Conservation (phyloP, 2,329 filamentous ascomycete species). For the Colletotrichum acutatum region DNA sequence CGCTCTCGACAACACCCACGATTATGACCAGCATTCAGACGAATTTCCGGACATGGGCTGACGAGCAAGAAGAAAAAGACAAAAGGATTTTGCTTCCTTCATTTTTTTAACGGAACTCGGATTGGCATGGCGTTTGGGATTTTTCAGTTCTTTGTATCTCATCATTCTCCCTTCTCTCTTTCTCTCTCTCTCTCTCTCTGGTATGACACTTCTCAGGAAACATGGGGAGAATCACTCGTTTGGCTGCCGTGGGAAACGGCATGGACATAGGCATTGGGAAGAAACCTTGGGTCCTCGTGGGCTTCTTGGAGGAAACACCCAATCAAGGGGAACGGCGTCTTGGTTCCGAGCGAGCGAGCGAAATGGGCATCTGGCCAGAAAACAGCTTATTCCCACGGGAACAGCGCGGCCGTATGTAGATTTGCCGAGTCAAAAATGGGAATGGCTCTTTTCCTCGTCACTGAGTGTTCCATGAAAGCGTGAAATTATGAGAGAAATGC, state of each 20-base stretch:
- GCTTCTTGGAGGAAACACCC: conserved; percentile 6
- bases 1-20: conserved; percentile 10
- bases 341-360: conserved; percentile 16
- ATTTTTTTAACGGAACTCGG: background rate
- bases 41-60: conserved; percentile 22
- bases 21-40: conserved; percentile 33
- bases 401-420: conserved; percentile 33
- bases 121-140: conserved; percentile 25
- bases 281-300: conserved; percentile 13
- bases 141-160: conserved; percentile 1
- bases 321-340: conserved; percentile 25
- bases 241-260: conserved; percentile 25
- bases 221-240: conserved; percentile 23
- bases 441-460: conserved; percentile 18
- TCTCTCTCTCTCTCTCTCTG: conserved; percentile 1
- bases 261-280: conserved; percentile 25
- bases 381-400: conserved; percentile 29
- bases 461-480: background rate
- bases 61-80: conserved; percentile 31
- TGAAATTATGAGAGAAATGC: background rate
- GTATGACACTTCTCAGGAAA: conserved; percentile 21
- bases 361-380: conserved; percentile 27
- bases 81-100: conserved; percentile 9
- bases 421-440: conserved; percentile 25
- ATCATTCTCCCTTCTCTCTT: background rate